phyloP scores from a whole-genome alignment of 192 early-diverging fungal genomes.

The Mortierella alpina region DNA sequence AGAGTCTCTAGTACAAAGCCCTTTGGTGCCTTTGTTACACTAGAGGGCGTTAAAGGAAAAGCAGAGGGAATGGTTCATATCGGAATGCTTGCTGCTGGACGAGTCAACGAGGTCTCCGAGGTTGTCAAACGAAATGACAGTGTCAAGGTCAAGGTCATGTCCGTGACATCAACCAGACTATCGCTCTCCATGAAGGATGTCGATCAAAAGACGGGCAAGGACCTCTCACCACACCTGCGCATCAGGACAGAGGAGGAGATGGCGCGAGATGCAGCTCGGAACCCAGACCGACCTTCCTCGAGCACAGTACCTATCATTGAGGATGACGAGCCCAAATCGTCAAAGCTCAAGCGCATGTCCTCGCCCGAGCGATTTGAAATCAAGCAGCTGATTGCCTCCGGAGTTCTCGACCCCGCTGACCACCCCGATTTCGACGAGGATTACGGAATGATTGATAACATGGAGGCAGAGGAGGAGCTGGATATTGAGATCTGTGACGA shows the following conservation, averaged over 20 bases:
- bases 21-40: constrained; percentile 92
- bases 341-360: constrained; percentile 82
- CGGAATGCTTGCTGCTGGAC: constrained; percentile 69
- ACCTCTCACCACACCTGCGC: constrained; percentile 85
- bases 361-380: constrained; percentile 98
- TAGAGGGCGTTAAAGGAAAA: constrained; percentile 82
- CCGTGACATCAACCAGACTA: constrained; percentile 82
- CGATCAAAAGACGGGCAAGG: constrained; percentile 91
- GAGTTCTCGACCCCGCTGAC: constrained; percentile 85
- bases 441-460: constrained; percentile 78
- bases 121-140: constrained; percentile 83
- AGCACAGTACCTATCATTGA: constrained; percentile 56
- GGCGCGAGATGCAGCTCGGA: constrained; percentile 65
- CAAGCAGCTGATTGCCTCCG: constrained; percentile 97
- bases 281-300: constrained; percentile 73
- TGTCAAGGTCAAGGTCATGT: constrained; percentile 97
- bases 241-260: constrained; percentile 75
- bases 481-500: constrained; percentile 98
- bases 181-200: constrained; percentile 97
- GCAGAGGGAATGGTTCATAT: constrained; percentile 95
- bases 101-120: constrained; percentile 86
- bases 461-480: constrained; percentile 94
- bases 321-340: constrained; percentile 54
- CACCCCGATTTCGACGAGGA: constrained; percentile 93
- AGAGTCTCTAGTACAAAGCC: constrained; percentile 86